A percentile compares a stretch with the other conserved stretches of the same genome.
Conservation (phyloP, 208 protist genomes). For the Naegleria fowleri region DNA sequence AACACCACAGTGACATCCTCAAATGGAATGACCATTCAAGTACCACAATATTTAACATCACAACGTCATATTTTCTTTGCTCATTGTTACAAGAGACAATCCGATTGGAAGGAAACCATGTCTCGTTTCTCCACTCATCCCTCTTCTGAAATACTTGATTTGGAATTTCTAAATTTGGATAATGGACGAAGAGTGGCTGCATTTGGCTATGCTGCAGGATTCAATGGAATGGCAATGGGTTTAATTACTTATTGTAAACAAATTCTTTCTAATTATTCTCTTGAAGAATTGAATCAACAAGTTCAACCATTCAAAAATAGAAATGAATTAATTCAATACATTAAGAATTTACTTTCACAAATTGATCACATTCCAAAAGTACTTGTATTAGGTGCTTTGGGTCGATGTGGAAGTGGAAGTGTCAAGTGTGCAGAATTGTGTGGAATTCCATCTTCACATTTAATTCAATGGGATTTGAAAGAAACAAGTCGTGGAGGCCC, state of each 20-base stretch:
- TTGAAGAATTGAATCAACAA: neutral
- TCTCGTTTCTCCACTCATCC: constrained; percentile 41
- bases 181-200: constrained; percentile 52
- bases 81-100: constrained; percentile 60
- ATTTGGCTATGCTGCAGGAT: constrained; percentile 58
- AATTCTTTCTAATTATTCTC: neutral
- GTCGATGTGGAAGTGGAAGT: constrained; percentile 34
- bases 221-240: constrained; percentile 48
- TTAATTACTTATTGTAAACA: constrained; percentile 40
- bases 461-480: constrained; percentile 52
- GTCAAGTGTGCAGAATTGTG: constrained; percentile 33
- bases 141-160: constrained; percentile 43
- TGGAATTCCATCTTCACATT: constrained; percentile 30
- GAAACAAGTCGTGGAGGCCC: constrained; percentile 57
- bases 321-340: constrained; percentile 16
- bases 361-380: constrained; percentile 26
- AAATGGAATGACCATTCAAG: neutral
- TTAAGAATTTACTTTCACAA: neutral
- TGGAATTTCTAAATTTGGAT: constrained; percentile 56
- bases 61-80: constrained; percentile 63
- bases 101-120: constrained; percentile 51
- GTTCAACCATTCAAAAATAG: constrained; percentile 12
- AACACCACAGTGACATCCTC: constrained; percentile 10
- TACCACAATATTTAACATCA: constrained; percentile 27
- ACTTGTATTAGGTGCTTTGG: constrained; percentile 36